Evolutionary conservation across 2,329 filamentous ascomycete genomes (phyloP).

Genomic region (Metarhizium brunneum): DNA sequence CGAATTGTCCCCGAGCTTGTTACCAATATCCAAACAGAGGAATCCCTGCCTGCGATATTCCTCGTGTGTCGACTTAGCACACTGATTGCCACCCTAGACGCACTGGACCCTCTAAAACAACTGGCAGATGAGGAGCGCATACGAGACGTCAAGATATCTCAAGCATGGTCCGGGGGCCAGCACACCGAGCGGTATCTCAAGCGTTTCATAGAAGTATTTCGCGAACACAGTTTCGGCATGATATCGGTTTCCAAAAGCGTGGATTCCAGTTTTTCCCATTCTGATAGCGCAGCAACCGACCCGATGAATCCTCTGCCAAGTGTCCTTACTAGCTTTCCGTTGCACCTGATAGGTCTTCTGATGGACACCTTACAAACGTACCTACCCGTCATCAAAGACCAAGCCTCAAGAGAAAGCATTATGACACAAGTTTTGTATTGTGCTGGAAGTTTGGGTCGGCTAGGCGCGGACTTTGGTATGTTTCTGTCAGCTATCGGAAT

Average conservation of each 20-base stretch:
- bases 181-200: constrained; percentile 94
- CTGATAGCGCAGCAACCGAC: constrained; percentile 12
- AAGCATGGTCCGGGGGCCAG: constrained; percentile 61
- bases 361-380: constrained; percentile 67
- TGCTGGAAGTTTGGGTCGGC: constrained; percentile 76
- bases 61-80: constrained; percentile 78
- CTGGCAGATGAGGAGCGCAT: constrained; percentile 77
- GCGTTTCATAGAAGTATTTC: constrained; percentile 92
- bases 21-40: constrained; percentile 35
- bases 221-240: constrained; percentile 94
- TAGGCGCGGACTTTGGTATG: constrained; percentile 90
- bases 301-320: constrained; percentile 58
- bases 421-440: constrained; percentile 91
- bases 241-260: constrained; percentile 91
- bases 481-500: constrained; percentile 56
- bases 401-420: constrained; percentile 72
- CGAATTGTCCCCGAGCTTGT: constrained; percentile 72
- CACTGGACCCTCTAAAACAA: constrained; percentile 75
- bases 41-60: constrained; percentile 73
- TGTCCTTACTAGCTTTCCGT: constrained; percentile 72
- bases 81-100: constrained; percentile 68
- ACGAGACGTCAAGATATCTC: constrained; percentile 32
- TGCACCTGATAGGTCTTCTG: constrained; percentile 74
- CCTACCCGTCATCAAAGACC: constrained; percentile 73
- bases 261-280: constrained; percentile 30